Conservation (phyloP, 2,329 filamentous ascomycete genomes). For the Xylariaceae sp. region DNA sequence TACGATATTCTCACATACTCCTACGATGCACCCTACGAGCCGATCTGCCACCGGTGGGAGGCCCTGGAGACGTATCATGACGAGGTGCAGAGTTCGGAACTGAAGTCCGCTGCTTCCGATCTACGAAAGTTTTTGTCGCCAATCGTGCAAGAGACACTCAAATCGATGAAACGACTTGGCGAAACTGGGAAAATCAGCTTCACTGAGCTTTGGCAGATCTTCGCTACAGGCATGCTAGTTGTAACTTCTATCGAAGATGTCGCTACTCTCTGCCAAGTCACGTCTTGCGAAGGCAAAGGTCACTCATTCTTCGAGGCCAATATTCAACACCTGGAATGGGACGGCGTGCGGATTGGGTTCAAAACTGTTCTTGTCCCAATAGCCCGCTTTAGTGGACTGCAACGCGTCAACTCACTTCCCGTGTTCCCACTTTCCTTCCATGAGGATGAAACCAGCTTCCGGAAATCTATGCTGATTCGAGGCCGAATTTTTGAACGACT, state of each 20-base stretch:
- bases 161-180: conserved; percentile 23
- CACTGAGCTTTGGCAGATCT: conserved; percentile 34
- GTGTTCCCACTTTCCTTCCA: conserved; percentile 31
- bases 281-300: conserved; percentile 19
- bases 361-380: conserved; percentile 22
- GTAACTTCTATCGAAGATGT: conserved; percentile 31
- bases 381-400: conserved; percentile 22
- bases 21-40: conserved; percentile 31
- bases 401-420: conserved; percentile 25
- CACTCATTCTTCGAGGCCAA: conserved; percentile 19
- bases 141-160: conserved; percentile 26
- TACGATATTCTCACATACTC: conserved; percentile 34
- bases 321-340: conserved; percentile 33
- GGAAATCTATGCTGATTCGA: conserved; percentile 23
- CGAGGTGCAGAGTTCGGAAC: background rate
- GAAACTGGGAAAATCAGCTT: conserved; percentile 31
- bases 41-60: conserved; percentile 36
- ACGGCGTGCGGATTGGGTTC: conserved; percentile 31
- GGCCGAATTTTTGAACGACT: conserved; percentile 32
- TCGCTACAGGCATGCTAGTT: conserved; percentile 31
- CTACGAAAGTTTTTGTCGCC: conserved; percentile 32
- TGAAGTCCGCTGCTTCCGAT: conserved; percentile 13
- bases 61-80: conserved; percentile 17
- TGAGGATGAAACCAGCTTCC: conserved; percentile 23
- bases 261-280: conserved; percentile 34